Evolutionary conservation across 2,329 filamentous ascomycete species (phyloP).

Genomic region (Penicillium olsonii): DNA sequence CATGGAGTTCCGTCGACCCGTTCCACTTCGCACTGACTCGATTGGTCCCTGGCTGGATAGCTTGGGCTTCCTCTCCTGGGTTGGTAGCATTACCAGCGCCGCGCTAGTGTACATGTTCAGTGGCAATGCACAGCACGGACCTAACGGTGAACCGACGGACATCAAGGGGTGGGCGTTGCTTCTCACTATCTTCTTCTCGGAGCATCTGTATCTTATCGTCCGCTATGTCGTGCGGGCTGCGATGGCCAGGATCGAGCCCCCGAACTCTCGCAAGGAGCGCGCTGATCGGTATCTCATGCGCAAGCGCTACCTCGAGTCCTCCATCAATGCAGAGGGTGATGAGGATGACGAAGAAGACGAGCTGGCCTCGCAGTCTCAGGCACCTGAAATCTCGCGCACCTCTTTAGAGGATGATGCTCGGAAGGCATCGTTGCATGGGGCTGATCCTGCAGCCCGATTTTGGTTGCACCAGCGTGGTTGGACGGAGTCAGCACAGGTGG

Average conservation of each 20-base stretch:
- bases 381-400: conserved; percentile 35
- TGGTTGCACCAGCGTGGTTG: conserved; percentile 49
- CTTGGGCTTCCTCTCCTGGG: conserved; percentile 86
- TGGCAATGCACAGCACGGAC: conserved; percentile 56
- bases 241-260: conserved; percentile 79
- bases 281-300: conserved; percentile 78
- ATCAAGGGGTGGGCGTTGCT: conserved; percentile 81
- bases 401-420: conserved; percentile 48
- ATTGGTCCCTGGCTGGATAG: conserved; percentile 94
- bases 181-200: conserved; percentile 77
- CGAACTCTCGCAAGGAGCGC: conserved; percentile 81
- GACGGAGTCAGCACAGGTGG: conserved; percentile 44
- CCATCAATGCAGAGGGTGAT: conserved; percentile 21
- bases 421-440: conserved; percentile 33
- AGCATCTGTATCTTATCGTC: conserved; percentile 84
- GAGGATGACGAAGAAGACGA: conserved; percentile 22
- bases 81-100: conserved; percentile 84
- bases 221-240: conserved; percentile 71
- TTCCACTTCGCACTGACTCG: conserved; percentile 85
- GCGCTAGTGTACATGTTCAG: conserved; percentile 90
- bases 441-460: conserved; percentile 40
- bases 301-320: conserved; percentile 69
- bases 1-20: conserved; percentile 82
- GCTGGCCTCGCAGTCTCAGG: conserved; percentile 4
- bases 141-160: conserved; percentile 50